Base-by-base conservation (phyloP, 2,329 filamentous ascomycete genomes). In the Fusarium guadeloupense region DNA sequence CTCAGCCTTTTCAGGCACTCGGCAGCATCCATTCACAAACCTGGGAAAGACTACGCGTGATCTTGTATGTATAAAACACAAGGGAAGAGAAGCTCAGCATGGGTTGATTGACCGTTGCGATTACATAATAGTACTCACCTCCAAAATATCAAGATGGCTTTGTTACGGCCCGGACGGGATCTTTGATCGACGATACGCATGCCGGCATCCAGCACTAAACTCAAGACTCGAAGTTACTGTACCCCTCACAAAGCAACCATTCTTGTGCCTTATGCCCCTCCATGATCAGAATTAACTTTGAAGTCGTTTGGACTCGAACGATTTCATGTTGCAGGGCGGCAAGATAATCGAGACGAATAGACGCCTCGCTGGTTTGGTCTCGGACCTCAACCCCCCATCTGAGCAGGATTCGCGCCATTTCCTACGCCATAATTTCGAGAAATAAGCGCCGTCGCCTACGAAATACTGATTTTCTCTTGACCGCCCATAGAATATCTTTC, bases 131-230 rank as follows among this genome's bases (percentile, higher is more conserved):
- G n/a, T 13, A 39, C 37, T 17, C 41, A 26, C 51, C 37, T 25
- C 33, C 23, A 12, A 46, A 38, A 48, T 25, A 48, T 44, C 42
- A 53, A 42, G 58, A 48, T 50, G 42, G 42, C 54, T 62, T 31
- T 66, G 60, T 54, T 55, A 42, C 63, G 67, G 67, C 53, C 67
- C 63, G 63, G 50, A 53, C 67, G 65, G 65, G 67, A 69, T 66
- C 59, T 51, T 56, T 64, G 67, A 67, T 69, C 67, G 54, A 58
- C 60, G 28, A 31, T 31, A 45, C 44, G 51, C 61, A 59, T 61
- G 53, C 67, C 58, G 41, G 47, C 54, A 55, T 37, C 37, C 48
- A 69, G 60, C 62, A 58, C 67, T 68, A 66, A 52, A 40, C 42
- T 55, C 42, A 47, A 54, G 47, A 52, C 40, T 46, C 28, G 13